Evolutionary conservation across 1,284 basidiomycete species (phyloP).

Genomic region (Microbotryum silenes-acaulis): DNA sequence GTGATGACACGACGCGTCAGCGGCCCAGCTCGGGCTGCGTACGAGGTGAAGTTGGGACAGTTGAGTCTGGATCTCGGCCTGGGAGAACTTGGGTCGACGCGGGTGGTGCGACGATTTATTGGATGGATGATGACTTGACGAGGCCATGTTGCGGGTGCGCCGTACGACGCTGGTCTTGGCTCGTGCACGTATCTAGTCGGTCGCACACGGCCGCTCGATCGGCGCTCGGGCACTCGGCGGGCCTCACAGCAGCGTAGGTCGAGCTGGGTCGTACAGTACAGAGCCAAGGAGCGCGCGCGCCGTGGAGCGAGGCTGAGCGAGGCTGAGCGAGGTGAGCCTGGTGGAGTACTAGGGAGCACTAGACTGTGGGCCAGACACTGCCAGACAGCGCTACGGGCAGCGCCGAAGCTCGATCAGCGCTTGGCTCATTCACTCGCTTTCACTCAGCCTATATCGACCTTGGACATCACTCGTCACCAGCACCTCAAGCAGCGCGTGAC

Average conservation of each 20-base stretch:
- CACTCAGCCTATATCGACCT: not conserved
- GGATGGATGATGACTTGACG: not conserved
- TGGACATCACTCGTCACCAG: too few species aligned
- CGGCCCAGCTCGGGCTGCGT: slow-evolving; percentile 42
- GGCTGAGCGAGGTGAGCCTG: not conserved
- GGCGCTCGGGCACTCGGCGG: too few species aligned
- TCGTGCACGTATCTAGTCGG: too few species aligned
- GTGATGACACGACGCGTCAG: not conserved
- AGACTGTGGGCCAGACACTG: too few species aligned
- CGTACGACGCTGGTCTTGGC: too few species aligned
- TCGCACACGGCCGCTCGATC: too few species aligned
- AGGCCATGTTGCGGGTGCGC: not conserved
- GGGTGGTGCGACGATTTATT: not conserved
- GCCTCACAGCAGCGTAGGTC: not conserved
- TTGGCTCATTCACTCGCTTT: not conserved
- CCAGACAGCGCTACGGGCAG: not conserved
- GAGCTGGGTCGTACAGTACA: too few species aligned
- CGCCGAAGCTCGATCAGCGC: not conserved
- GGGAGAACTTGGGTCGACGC: slow-evolving; percentile 54
- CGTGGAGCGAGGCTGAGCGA: not conserved
- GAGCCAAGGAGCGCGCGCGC: not conserved
- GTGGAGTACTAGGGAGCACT: too few species aligned
- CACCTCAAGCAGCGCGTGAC: too few species aligned
- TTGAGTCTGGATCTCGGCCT: slow-evolving; percentile 71
- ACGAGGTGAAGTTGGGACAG: slow-evolving; percentile 78